Conservation (phyloP, 257 asterid genomes). For the Solanum pimpinellifolium region DNA sequence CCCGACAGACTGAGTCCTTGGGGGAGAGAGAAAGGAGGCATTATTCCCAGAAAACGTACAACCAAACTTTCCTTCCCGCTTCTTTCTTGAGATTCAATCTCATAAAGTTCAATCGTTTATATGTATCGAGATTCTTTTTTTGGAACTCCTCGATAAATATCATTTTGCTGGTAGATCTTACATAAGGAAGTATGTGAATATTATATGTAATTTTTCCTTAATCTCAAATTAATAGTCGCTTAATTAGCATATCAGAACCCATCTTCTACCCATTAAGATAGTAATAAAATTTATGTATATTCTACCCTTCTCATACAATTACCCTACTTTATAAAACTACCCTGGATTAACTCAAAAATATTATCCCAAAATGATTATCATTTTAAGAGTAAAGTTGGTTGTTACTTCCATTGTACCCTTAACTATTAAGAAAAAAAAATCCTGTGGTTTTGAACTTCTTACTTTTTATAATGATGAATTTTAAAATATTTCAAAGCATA, state of each 20-base stretch:
- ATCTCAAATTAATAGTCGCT: not conserved
- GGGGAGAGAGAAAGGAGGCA: not conserved
- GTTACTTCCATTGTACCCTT: not conserved
- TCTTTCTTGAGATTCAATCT: not conserved
- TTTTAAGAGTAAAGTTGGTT: not conserved
- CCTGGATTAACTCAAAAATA: not conserved
- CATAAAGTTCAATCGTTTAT: not conserved
- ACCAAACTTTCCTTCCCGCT: not conserved
- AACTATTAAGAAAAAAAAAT: not conserved
- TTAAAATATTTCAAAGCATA: not conserved
- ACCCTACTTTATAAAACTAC: not conserved
- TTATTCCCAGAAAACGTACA: not conserved
- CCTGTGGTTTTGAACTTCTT: not conserved
- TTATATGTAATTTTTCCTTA: not conserved
- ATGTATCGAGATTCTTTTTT: not conserved
- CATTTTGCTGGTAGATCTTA: not conserved
- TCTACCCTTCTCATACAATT: not conserved
- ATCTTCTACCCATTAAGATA: not conserved
- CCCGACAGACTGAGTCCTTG: not conserved
- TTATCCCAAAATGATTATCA: not conserved
- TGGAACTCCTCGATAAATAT: not conserved
- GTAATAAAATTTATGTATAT: not conserved
- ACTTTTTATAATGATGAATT: not conserved
- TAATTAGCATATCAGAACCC: not conserved
- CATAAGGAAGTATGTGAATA: not conserved